A percentile compares a stretch with the other conserved stretches of the same genome.
These are phyloP conservation scores for Cyphellophora attinorum DNA, from an alignment of 2,329 filamentous ascomycete genomes.

Conservation along the genomic window DNA sequence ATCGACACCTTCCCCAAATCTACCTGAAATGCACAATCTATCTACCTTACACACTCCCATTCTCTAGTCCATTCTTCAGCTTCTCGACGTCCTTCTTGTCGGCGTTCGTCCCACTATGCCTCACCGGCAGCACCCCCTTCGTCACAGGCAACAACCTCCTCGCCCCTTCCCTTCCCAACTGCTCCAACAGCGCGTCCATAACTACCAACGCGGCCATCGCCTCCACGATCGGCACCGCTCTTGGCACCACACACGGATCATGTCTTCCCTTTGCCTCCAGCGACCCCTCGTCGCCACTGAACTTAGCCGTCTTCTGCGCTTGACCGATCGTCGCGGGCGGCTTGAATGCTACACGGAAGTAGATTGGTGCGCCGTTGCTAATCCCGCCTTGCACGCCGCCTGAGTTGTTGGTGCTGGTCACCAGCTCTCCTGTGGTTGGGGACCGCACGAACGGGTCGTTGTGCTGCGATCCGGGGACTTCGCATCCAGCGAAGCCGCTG, in stretches of 20 bases:
- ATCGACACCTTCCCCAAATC: too few relatives aligned
- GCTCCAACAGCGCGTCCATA: conserved; percentile 77
- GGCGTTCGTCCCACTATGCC: conserved; percentile 14
- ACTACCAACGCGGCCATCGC: conserved; percentile 81
- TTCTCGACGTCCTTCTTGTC: conserved; percentile 8
- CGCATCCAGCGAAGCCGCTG: conserved; percentile 79
- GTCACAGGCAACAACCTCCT: conserved; percentile 17
- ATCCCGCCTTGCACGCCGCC: conserved; percentile 95
- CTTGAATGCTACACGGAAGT: conserved; percentile 94
- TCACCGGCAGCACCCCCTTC: conserved; percentile 11
- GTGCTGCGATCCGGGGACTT: conserved; percentile 79
- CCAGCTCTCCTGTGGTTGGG: conserved; percentile 40
- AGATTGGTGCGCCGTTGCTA: conserved; percentile 84
- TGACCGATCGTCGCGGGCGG: conserved; percentile 87
- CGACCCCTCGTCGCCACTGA: conserved; percentile 64
- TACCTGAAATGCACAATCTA: too few relatives aligned
- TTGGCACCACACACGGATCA: conserved; percentile 82
- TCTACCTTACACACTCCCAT: too few relatives aligned
- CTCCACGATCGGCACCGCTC: conserved; percentile 61
- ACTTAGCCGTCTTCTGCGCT: conserved; percentile 73
- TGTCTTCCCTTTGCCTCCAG: conserved; percentile 89
- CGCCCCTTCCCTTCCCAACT: conserved; percentile 54
- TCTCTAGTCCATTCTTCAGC: conserved; percentile 8
- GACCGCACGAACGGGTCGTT: conserved; percentile 76
- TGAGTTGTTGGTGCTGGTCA: conserved; percentile 88